These are phyloP conservation scores for Zymoseptoria ardabiliae DNA, from an alignment of 2,329 filamentous ascomycete species.

Conservation along the genomic window DNA sequence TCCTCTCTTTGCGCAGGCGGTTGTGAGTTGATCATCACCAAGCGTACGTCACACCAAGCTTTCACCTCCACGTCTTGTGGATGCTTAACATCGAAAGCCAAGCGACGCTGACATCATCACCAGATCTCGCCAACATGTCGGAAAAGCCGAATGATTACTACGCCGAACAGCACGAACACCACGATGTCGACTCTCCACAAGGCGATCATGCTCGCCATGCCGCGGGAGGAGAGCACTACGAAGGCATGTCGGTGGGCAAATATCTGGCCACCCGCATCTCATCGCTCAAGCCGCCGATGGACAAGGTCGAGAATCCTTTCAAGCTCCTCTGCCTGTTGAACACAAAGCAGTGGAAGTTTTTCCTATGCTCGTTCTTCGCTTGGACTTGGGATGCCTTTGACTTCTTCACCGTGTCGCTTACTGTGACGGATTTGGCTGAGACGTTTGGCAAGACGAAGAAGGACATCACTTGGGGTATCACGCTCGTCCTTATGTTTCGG, in stretches of 20 bases:
- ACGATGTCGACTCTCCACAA: neutral
- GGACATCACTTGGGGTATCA: constrained; percentile 54
- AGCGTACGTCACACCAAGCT: neutral
- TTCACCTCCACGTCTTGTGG: neutral
- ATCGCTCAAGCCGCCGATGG: constrained; percentile 50
- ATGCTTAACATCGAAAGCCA: neutral
- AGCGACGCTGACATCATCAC: neutral
- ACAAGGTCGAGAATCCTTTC: constrained; percentile 48
- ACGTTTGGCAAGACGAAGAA: constrained; percentile 48
- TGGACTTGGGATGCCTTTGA: constrained; percentile 54
- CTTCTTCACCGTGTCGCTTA: constrained; percentile 56
- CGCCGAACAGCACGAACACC: neutral
- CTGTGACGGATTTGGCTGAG: constrained; percentile 46
- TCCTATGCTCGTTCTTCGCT: constrained; percentile 40
- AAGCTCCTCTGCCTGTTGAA: constrained; percentile 45
- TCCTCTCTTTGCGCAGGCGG: neutral
- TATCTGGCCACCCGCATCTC: constrained; percentile 49
- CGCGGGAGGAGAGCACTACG: neutral
- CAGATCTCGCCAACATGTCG: neutral
- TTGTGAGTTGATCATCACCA: neutral
- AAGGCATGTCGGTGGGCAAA: constrained; percentile 33
- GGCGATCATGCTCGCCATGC: neutral
- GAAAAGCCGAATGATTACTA: neutral
- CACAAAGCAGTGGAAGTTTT: constrained; percentile 53
- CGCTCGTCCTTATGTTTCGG: constrained; percentile 53